A percentile compares a stretch with the other conserved stretches of the same genome.
These are phyloP conservation scores for Beta macrorhiza DNA, from an alignment of 179 eudicot genomes.

Conservation along the genomic window DNA sequence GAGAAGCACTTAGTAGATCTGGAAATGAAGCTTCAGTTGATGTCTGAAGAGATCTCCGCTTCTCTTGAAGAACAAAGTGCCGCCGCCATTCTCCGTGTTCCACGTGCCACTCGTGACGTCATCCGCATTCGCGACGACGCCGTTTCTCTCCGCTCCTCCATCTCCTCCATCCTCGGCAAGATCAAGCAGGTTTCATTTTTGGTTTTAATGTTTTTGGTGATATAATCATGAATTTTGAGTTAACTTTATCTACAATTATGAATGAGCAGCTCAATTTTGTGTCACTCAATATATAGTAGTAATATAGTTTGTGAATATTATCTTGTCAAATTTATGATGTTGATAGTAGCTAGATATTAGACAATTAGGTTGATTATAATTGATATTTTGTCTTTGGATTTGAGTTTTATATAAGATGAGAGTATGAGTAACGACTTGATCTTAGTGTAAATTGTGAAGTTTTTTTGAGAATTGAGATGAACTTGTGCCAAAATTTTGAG, in stretches of 20 bases:
- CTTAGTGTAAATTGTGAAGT: background rate
- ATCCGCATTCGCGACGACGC: constrained; percentile 89
- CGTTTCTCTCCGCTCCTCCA: constrained; percentile 65
- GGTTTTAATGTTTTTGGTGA: background rate
- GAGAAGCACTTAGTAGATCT: constrained; percentile 81
- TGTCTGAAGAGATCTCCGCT: constrained; percentile 86
- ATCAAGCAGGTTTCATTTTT: constrained; percentile 54
- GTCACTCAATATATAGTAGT: too few species aligned
- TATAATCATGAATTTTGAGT: background rate
- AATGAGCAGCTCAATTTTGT: too few species aligned
- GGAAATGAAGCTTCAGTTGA: constrained; percentile 90
- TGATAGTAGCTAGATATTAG: background rate
- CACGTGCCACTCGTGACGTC: constrained; percentile 89
- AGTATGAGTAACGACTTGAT: background rate
- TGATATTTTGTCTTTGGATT: background rate
- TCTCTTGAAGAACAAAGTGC: constrained; percentile 89
- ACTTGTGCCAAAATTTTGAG: background rate
- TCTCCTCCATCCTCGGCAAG: constrained; percentile 59
- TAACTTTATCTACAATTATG: background rate
- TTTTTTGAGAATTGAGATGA: background rate
- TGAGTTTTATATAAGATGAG: background rate
- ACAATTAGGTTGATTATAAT: background rate
- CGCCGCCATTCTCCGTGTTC: constrained; percentile 88
- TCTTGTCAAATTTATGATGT: background rate
- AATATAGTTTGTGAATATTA: too few species aligned